phyloP scores from a whole-genome alignment of 1,139 yeast genomes.

The Yamadazyma sp. region DNA sequence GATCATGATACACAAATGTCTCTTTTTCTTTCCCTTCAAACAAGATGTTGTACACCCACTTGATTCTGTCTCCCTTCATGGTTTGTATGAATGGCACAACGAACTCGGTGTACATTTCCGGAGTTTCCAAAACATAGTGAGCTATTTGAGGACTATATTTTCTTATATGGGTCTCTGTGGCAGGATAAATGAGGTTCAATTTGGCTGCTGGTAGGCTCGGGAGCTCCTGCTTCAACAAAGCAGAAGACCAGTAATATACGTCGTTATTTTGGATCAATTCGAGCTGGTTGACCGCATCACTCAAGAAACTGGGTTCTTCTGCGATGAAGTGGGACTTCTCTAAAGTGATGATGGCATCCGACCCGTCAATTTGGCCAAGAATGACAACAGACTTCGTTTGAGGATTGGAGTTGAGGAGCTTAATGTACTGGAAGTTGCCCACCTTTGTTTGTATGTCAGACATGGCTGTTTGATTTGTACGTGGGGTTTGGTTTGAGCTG shows the following conservation, averaged over 20 bases:
- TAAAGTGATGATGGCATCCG: constrained; percentile 68
- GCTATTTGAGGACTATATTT: constrained; percentile 62
- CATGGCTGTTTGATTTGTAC: too few species aligned
- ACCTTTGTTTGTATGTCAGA: constrained; percentile 12
- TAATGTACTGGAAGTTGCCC: constrained; percentile 36
- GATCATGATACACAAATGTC: constrained; percentile 63
- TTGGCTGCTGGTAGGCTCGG: constrained; percentile 61
- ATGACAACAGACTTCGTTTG: constrained; percentile 63
- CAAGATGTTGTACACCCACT: constrained; percentile 90
- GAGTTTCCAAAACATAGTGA: constrained; percentile 76
- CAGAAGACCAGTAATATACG: constrained; percentile 79
- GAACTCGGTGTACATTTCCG: constrained; percentile 59
- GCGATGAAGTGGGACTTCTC: constrained; percentile 67
- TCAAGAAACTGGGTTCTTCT: constrained; percentile 19
- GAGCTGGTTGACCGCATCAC: constrained; percentile 31
- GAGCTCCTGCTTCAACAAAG: constrained; percentile 49
- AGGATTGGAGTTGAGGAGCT: constrained; percentile 55
- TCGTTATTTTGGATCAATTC: constrained; percentile 66
- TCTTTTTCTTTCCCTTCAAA: constrained; percentile 85
- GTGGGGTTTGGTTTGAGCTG: too few species aligned
- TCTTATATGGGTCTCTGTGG: constrained; percentile 78
- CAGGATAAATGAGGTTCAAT: constrained; percentile 81
- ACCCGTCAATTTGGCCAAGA: constrained; percentile 60
- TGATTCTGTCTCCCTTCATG: constrained; percentile 73
- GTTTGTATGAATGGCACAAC: constrained; percentile 77